Evolutionary conservation across 2,329 filamentous ascomycete genomes (phyloP).

Genomic region (Colletotrichum spinosum): DNA sequence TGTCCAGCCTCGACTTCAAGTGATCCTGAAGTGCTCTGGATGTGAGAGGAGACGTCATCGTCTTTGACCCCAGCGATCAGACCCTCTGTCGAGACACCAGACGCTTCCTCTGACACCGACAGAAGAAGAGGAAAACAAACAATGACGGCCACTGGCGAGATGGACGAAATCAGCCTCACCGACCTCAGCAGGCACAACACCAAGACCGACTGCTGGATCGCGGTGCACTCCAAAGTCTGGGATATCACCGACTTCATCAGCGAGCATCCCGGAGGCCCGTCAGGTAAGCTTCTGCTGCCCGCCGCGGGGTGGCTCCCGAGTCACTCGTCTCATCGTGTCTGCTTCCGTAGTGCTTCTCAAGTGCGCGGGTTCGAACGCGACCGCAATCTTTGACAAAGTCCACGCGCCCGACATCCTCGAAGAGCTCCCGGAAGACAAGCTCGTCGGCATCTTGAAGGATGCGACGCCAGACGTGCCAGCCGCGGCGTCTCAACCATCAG

Average conservation of each 20-base stretch:
- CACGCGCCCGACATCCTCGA: constrained; percentile 45
- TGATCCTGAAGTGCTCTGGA: not conserved
- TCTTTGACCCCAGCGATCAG: not conserved
- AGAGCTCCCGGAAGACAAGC: constrained; percentile 42
- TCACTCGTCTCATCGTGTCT: constrained; percentile 24
- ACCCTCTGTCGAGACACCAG: not conserved
- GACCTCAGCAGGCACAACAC: constrained; percentile 62
- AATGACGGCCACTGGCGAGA: not conserved
- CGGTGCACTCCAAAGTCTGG: constrained; percentile 76
- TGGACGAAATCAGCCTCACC: constrained; percentile 38
- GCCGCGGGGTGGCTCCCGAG: not conserved
- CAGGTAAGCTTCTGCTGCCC: constrained; percentile 41
- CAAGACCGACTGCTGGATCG: constrained; percentile 71
- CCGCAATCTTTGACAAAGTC: constrained; percentile 48
- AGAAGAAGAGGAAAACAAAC: constrained; percentile 4
- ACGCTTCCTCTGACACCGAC: not conserved
- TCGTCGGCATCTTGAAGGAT: constrained; percentile 50
- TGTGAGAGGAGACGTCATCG: not conserved
- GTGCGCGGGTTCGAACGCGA: constrained; percentile 49
- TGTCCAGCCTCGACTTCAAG: not conserved
- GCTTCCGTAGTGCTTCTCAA: constrained; percentile 58
- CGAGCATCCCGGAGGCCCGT: constrained; percentile 51
- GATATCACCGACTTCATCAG: constrained; percentile 72
- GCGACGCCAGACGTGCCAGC: constrained; percentile 29
- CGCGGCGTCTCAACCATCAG: constrained; percentile 57